These are phyloP conservation scores for Pythium biforme DNA, from an alignment of 352 stramenopile species.

Conservation along the genomic window DNA sequence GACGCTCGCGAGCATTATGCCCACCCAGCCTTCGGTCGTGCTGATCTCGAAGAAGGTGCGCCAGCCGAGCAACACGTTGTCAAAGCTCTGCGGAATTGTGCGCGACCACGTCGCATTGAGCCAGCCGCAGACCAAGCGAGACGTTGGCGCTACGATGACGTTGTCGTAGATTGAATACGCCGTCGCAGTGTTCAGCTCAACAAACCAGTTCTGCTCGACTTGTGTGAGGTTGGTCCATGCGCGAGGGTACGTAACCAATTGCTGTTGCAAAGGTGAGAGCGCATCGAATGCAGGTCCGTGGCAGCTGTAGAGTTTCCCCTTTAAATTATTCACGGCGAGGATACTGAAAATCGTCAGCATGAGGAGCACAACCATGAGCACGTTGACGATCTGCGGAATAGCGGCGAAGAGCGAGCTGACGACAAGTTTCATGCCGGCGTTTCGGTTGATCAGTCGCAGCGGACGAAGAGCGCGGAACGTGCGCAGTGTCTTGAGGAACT, in stretches of 20 bases:
- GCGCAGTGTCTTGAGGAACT: slow-evolving; percentile 51
- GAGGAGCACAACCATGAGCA: slow-evolving; percentile 77
- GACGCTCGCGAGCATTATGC: slow-evolving; percentile 84
- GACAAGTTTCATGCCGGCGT: slow-evolving; percentile 78
- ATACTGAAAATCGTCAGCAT: slow-evolving; percentile 91
- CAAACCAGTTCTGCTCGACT: slow-evolving; percentile 45
- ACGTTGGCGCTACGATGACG: slow-evolving; percentile 26
- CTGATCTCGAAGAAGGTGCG: slow-evolving; percentile 89
- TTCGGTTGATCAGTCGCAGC: slow-evolving; percentile 78
- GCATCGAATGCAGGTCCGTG: slow-evolving; percentile 49
- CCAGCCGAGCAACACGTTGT: slow-evolving; percentile 69
- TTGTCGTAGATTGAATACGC: neutral
- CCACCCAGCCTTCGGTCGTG: slow-evolving; percentile 87
- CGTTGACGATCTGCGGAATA: slow-evolving; percentile 83
- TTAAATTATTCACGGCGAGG: slow-evolving; percentile 90
- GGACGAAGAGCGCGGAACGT: slow-evolving; percentile 66
- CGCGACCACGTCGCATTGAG: slow-evolving; percentile 39
- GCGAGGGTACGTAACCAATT: slow-evolving; percentile 43
- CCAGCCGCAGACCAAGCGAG: slow-evolving; percentile 39
- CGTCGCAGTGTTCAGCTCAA: slow-evolving; percentile 10
- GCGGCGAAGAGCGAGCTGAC: slow-evolving; percentile 81
- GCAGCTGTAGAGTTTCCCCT: slow-evolving; percentile 76
- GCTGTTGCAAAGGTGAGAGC: slow-evolving; percentile 31
- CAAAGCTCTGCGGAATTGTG: slow-evolving; percentile 70
- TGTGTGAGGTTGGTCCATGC: slow-evolving; percentile 44